Evolutionary conservation across 2,329 filamentous ascomycete species (phyloP).

Genomic region (Apiospora saccharicola): DNA sequence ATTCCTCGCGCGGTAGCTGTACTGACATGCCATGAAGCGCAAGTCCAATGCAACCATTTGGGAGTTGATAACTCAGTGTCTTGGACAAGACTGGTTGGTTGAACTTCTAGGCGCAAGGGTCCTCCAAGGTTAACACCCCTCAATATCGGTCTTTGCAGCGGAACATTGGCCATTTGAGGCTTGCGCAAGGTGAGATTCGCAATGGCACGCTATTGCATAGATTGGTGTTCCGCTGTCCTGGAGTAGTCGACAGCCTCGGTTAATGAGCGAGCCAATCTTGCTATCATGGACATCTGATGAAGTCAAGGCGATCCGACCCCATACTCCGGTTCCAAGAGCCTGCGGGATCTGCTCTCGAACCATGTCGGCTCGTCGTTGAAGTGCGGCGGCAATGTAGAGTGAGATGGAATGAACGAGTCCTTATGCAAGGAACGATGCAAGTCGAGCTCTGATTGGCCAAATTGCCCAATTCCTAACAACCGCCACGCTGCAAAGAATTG

Average conservation of each 20-base stretch:
- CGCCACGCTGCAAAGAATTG: slow-evolving; percentile 6
- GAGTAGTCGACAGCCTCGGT: background rate
- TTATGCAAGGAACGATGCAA: background rate
- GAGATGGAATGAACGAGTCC: background rate
- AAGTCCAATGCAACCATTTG: background rate
- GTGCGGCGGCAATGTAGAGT: background rate
- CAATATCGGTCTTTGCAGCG: slow-evolving; percentile 15
- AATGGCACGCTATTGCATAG: background rate
- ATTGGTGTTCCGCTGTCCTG: background rate
- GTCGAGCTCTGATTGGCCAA: background rate
- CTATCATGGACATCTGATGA: background rate
- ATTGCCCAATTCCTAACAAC: background rate
- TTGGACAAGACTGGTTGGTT: background rate
- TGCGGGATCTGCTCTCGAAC: background rate
- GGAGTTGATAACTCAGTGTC: background rate
- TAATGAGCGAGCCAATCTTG: background rate
- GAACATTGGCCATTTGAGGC: background rate
- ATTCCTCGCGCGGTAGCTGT: background rate
- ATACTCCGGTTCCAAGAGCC: background rate
- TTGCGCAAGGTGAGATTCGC: background rate
- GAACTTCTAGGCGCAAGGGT: background rate
- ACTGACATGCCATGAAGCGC: background rate
- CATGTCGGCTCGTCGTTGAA: background rate
- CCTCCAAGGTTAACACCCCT: background rate
- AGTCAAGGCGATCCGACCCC: background rate